Evolutionary conservation across 2,329 filamentous ascomycete genomes (phyloP).

Genomic region (Cryoendolithus antarcticus): DNA sequence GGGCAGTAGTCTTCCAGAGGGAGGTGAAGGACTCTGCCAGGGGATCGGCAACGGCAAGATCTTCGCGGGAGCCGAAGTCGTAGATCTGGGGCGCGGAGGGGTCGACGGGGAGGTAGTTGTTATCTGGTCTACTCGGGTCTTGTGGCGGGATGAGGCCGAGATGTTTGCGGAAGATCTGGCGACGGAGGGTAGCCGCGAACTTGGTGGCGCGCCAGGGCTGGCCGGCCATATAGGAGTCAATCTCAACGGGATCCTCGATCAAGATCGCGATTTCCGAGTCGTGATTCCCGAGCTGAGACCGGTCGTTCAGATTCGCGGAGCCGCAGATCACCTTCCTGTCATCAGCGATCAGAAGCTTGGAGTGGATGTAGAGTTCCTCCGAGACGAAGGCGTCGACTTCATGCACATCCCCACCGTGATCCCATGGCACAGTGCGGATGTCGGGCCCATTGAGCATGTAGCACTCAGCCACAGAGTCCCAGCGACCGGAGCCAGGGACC

Average conservation of each 20-base stretch:
- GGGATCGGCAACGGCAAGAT: conserved; percentile 57
- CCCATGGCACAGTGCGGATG: conserved; percentile 52
- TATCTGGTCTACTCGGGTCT: conserved; percentile 46
- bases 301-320: conserved; percentile 57
- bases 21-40: conserved; percentile 54
- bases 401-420: conserved; percentile 36
- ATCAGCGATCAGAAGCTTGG: conserved; percentile 68
- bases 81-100: conserved; percentile 38
- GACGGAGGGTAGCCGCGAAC: conserved; percentile 69
- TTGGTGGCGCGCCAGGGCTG: conserved; percentile 57
- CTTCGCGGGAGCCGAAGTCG: conserved; percentile 35
- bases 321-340: conserved; percentile 74
- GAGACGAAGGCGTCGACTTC: conserved; percentile 52
- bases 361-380: conserved; percentile 52
- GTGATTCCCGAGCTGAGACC: conserved; percentile 69
- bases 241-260: conserved; percentile 61
- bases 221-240: conserved; percentile 64
- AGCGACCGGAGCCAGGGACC: conserved; percentile 41
- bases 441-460: conserved; percentile 72
- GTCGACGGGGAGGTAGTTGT: conserved; percentile 47
- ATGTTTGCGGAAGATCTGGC: conserved; percentile 84
- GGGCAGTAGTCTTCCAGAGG: conserved; percentile 62
- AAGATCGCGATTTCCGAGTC: conserved; percentile 86
- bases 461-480: conserved; percentile 65
- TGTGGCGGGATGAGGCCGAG: conserved; percentile 71